Base-by-base conservation (phyloP, 495 filamentous ascomycete genomes). In the Penicillium cosmopolitanum region DNA sequence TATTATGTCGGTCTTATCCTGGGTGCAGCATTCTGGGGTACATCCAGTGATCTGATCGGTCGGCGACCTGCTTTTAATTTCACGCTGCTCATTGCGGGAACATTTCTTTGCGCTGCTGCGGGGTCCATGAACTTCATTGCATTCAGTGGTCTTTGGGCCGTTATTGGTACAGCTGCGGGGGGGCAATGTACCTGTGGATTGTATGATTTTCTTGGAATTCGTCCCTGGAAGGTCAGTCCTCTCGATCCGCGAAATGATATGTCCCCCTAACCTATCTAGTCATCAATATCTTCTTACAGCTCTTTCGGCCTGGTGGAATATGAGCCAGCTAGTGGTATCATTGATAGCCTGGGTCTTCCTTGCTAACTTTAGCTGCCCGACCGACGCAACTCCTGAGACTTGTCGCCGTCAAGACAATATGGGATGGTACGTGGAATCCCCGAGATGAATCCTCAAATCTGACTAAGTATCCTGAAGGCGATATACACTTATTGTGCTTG, bases 1-100 rank as follows among this genome's bases (percentile, higher is more conserved):
- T 75, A 73, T 51, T 75, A 73, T 56, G 61, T 65, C 8, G 70
- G 73, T 4, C 54, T 75, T 13, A 75, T 75, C n/a, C 15, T 75
- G 4, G 73, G 70, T 10, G 70, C 73, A 18, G 68, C 65, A 0
- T 73, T 75, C 46, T 75, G 73, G 73, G 73, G 73, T 10, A 51
- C 70, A 0, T 71, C 73, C 5, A 68, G 66, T 25, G 73, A 75
- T 33, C 33, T 73, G 8, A 67, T 75, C 28, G 70, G 73, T 10
- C 67, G 68, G 23, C 57, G 58, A n/a, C 70, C 46, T 28, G 46
- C 46, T 23, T 48, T 48, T 18, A 48, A 48, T 5, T 48, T 19
- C 21, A 48, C 46, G 3, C 46, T 48, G 8, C 23, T 48, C 10
- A 48, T 48, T 28, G 19, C 19, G 21, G 68, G 67, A 5, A 56